Evolutionary conservation across 805 yeast species (phyloP).

Genomic region (Monosporozyma servazzii): DNA sequence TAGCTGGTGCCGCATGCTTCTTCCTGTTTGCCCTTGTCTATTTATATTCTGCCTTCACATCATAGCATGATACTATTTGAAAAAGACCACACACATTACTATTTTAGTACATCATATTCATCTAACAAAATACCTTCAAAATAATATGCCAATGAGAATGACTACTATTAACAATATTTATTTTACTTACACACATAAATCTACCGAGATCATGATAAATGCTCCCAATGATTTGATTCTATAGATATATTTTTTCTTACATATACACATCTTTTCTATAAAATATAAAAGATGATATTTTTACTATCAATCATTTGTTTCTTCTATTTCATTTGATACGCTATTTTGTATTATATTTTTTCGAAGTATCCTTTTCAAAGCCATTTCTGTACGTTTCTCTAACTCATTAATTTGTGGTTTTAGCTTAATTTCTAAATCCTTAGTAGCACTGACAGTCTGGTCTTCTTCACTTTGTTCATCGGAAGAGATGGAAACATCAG

Average conservation of each 20-base stretch:
- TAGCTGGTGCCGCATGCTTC: constrained; percentile 86
- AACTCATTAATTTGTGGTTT: constrained; percentile 31
- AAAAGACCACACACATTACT: background rate
- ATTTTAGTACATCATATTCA: background rate
- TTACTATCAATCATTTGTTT: background rate
- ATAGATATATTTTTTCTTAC: background rate
- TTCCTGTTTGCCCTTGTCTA: constrained; percentile 74
- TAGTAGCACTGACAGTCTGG: constrained; percentile 15
- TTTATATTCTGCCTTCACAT: constrained; percentile 49
- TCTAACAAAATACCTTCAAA: background rate
- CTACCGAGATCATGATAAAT: background rate
- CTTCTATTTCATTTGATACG: background rate
- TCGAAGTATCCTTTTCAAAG: constrained; percentile 32
- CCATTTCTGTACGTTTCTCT: constrained; percentile 36
- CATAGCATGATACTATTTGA: background rate
- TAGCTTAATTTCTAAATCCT: constrained; percentile 34
- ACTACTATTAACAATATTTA: background rate
- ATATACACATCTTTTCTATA: background rate
- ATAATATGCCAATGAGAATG: background rate
- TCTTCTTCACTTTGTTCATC: constrained; percentile 4
- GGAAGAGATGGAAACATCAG: background rate
- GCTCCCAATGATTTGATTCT: background rate
- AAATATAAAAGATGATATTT: background rate
- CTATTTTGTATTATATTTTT: constrained; percentile 20
- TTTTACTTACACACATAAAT: background rate